Percentiles rank a stretch among this genome's conserved stretches.
Evolutionary conservation across 768 basidiomycete genomes (phyloP).

Genomic region (Mycena latifolia): DNA sequence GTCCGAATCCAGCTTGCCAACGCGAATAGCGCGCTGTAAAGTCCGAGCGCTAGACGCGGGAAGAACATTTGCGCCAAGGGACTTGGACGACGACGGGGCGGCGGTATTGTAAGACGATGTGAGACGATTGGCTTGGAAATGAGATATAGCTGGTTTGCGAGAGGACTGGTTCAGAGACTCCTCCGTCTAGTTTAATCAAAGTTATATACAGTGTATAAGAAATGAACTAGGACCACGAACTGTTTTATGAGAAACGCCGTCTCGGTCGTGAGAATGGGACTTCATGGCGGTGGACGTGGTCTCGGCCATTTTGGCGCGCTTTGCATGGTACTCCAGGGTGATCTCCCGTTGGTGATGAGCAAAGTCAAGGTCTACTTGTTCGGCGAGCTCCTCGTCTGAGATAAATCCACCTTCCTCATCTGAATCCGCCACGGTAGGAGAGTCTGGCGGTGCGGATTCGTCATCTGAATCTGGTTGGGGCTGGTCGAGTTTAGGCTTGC

Average conservation of each 20-base stretch:
- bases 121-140: constrained; percentile 72
- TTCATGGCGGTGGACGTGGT: constrained; percentile 65
- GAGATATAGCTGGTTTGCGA: constrained; percentile 67
- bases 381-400: constrained; percentile 55
- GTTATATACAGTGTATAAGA: constrained; percentile 6
- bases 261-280: constrained; percentile 55
- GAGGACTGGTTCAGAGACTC: constrained; percentile 25
- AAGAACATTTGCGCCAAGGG: constrained; percentile 56
- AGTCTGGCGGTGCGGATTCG: constrained; percentile 62
- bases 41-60: constrained; percentile 61
- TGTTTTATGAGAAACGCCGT: constrained; percentile 57
- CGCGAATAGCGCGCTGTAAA: constrained; percentile 63
- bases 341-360: constrained; percentile 82
- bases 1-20: constrained; percentile 67
- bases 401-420: constrained; percentile 46
- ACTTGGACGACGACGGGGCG: constrained; percentile 48
- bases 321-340: constrained; percentile 76
- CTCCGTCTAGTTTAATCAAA: constrained; percentile 20
- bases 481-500: constrained; percentile 35
- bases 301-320: constrained; percentile 67
- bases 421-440: constrained; percentile 39
- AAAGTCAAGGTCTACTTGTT: constrained; percentile 68
- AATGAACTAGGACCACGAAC: constrained; percentile 45
- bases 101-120: constrained; percentile 62
- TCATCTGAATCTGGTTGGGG: constrained; percentile 73